Evolutionary conservation across 2,329 filamentous ascomycete species (phyloP), one percentile per base, ranked within the genome.

Genomic region (Aspergillus novoparasiticus): DNA sequence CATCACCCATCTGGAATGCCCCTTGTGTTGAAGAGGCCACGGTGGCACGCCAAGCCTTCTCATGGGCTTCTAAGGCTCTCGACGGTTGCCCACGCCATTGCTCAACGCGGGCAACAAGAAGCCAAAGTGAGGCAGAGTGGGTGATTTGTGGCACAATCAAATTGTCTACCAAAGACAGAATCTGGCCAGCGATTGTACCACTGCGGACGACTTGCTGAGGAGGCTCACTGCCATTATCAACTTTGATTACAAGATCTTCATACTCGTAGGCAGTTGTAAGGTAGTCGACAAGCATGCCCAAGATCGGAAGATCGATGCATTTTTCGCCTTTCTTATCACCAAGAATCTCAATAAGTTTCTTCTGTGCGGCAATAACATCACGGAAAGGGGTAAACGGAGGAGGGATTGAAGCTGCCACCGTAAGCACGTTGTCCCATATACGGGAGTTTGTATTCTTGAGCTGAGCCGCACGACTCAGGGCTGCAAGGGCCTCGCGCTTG

Each of bases 371-470:
- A 36, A 97, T 81, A 57, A 97, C 87, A 65, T 97, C 93, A 0
- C 83, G 77, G 73, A 93, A 89, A 0, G 90, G 87, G 0, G 79
- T 82, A 34, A 69, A 63, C 1, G 92, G 90, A 0, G 94, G 94
- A 0, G 84, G 85, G 32, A 95, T 86, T 1, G 92, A 91, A 0
- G 91, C 87, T 0, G 92, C 90, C 26, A 98, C 89, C 0, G 93
- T 95, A 62, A 99, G 86, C 19, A 98, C 90, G 72, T 99, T 99
- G 75, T 96, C 92, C 94, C 94, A 98, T 76, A 99, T 97, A 69
- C 92, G 89, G 85, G 90, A 92, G 79, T 94, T 94, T 70, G 93
- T 89, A 76, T 92, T 86, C 57, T 96, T 93, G 28, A 97, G 86
- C 5, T 87, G 85, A 0, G 94, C 93, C 11, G 94, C 95, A 66